phyloP scores from a whole-genome alignment of 2,329 filamentous ascomycete species.

The Sporothrix humicola region DNA sequence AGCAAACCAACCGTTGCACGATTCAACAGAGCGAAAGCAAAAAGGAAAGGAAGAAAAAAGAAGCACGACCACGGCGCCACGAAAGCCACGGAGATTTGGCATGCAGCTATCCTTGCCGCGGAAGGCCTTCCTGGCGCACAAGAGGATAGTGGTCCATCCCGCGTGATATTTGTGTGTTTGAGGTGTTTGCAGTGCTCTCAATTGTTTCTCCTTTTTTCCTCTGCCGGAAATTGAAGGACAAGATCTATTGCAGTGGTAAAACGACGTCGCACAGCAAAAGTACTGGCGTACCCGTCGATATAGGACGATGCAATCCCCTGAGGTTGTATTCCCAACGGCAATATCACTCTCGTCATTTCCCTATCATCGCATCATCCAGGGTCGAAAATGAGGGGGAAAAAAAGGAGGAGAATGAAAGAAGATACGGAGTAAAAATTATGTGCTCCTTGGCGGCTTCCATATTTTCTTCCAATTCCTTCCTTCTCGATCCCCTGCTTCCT shows the following conservation, averaged over 20 bases:
- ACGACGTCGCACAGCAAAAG: slow-evolving; percentile 7
- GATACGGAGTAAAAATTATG: background rate
- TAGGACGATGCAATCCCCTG: background rate
- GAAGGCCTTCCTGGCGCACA: background rate
- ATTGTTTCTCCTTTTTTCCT: background rate
- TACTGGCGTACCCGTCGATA: background rate
- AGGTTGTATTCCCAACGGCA: too few species aligned
- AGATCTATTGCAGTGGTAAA: background rate
- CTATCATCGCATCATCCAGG: too few species aligned
- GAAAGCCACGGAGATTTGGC: slow-evolving; percentile 12
- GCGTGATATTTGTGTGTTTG: background rate
- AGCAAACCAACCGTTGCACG: background rate
- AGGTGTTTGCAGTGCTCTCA: background rate
- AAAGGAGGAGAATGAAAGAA: background rate
- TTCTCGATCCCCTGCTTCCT: background rate
- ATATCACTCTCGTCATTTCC: too few species aligned
- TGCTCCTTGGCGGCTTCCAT: background rate
- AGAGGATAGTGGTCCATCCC: background rate
- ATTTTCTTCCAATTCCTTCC: background rate
- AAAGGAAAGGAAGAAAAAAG: background rate
- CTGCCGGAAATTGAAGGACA: slow-evolving; percentile 19
- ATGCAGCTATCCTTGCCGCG: slow-evolving; percentile 1
- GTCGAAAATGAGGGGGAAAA: background rate
- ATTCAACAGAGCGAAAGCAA: background rate
- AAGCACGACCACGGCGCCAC: background rate